Evolutionary conservation across 2,329 filamentous ascomycete genomes (phyloP).

Genomic region (Diaporthe sp.): DNA sequence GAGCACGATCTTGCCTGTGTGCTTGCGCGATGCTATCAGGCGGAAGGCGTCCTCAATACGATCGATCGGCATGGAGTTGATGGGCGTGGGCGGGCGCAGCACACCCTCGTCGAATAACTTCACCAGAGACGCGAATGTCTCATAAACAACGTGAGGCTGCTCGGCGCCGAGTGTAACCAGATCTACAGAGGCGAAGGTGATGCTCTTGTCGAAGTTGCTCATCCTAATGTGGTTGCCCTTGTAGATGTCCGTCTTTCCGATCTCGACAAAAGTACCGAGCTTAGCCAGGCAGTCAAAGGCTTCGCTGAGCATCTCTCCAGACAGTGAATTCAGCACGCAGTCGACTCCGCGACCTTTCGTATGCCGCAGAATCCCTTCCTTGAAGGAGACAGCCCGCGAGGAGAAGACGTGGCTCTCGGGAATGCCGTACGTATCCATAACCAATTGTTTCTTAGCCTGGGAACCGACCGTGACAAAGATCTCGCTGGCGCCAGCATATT

Average conservation of each 20-base stretch:
- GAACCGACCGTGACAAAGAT: constrained; percentile 55
- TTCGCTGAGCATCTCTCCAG: constrained; percentile 44
- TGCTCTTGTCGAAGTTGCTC: constrained; percentile 47
- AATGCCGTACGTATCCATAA: constrained; percentile 52
- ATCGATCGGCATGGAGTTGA: constrained; percentile 51
- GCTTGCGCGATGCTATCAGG: constrained; percentile 56
- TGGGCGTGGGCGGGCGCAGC: constrained; percentile 47
- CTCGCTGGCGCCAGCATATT: constrained; percentile 48
- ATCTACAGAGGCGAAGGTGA: constrained; percentile 36
- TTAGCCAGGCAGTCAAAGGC: constrained; percentile 49
- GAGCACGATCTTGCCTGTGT: constrained; percentile 55
- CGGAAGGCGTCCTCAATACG: constrained; percentile 56
- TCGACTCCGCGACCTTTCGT: constrained; percentile 37
- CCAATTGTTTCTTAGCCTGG: constrained; percentile 48
- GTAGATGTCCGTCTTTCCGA: constrained; percentile 47
- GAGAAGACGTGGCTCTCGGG: constrained; percentile 52
- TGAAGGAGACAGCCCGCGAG: constrained; percentile 29
- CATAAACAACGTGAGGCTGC: constrained; percentile 3
- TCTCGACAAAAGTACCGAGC: constrained; percentile 49
- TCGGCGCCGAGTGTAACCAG: constrained; percentile 26
- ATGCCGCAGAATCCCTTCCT: constrained; percentile 23
- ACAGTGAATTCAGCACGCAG: constrained; percentile 40
- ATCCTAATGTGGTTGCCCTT: constrained; percentile 50
- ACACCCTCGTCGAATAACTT: constrained; percentile 29
- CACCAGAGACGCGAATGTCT: constrained; percentile 21